phyloP scores from a whole-genome alignment of 495 filamentous ascomycete species.

The Neurospora sp. region DNA sequence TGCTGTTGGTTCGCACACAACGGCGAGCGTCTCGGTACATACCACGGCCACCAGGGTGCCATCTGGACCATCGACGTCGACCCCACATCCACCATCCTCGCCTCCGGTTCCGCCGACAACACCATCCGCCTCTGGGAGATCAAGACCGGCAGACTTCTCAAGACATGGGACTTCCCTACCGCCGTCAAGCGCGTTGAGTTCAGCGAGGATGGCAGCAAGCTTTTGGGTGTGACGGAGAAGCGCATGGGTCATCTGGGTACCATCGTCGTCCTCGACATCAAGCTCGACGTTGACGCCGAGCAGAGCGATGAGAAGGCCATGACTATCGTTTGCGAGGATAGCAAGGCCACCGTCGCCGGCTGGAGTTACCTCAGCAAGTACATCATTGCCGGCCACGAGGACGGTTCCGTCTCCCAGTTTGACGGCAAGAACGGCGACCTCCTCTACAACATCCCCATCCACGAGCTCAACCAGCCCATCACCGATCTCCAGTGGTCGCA shows the following conservation, averaged over 20 bases:
- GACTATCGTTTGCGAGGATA: conserved; percentile 82
- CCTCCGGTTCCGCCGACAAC: conserved; percentile 94
- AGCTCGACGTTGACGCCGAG: conserved; percentile 63
- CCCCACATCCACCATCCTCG: conserved; percentile 85
- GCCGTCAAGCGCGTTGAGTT: conserved; percentile 96
- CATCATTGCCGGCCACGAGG: conserved; percentile 96
- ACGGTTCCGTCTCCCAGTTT: conserved; percentile 87
- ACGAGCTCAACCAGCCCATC: conserved; percentile 74
- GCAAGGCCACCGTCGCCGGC: conserved; percentile 92
- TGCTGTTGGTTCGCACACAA: conserved; percentile 93
- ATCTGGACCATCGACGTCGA: conserved; percentile 98
- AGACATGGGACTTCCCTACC: conserved; percentile 94
- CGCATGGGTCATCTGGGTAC: conserved; percentile 90
- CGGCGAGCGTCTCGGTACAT: conserved; percentile 90
- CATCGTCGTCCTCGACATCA: conserved; percentile 83
- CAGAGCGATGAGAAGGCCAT: conserved; percentile 73
- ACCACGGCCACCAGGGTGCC: conserved; percentile 92
- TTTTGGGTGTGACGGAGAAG: conserved; percentile 94
- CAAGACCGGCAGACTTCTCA: conserved; percentile 81
- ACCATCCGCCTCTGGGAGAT: conserved; percentile 96
- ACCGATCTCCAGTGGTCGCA: conserved; percentile 90
- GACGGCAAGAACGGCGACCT: conserved; percentile 88
- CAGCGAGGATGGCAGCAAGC: conserved; percentile 75
- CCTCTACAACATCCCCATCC: conserved; percentile 64
- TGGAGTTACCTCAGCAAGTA: conserved; percentile 88